Percentiles rank a stretch among this genome's conserved stretches.
Conservation (phyloP, 805 yeast genomes). For the Priceomyces haplophilus region DNA sequence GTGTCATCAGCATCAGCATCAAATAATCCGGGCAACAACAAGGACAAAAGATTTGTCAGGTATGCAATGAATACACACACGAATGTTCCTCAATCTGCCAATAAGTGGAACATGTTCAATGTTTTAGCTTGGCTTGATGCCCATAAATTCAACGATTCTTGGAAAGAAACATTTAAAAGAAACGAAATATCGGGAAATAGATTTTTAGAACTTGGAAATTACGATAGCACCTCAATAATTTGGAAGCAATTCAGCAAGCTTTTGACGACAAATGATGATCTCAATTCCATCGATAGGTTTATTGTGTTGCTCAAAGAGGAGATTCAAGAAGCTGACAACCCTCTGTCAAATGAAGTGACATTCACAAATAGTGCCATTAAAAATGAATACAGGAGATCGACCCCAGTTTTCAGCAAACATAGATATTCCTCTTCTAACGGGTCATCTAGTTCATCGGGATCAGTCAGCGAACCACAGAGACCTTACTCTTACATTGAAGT, state of each 20-base stretch:
- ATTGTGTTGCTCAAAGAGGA: constrained; percentile 19
- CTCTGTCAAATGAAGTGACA: background rate
- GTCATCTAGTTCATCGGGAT: constrained; percentile 11
- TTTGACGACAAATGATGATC: constrained; percentile 40
- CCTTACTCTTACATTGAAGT: constrained; percentile 41
- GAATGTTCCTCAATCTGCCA: constrained; percentile 36
- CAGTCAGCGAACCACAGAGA: constrained; percentile 22
- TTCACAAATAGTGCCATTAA: constrained; percentile 11
- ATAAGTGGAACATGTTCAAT: constrained; percentile 69
- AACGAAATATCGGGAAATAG: constrained; percentile 58
- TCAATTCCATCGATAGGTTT: constrained; percentile 53
- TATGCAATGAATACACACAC: constrained; percentile 38
- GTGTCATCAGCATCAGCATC: constrained; percentile 28
- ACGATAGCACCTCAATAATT: constrained; percentile 46
- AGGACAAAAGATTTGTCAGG: constrained; percentile 39
- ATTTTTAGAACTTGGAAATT: constrained; percentile 66
- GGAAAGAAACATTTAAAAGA: constrained; percentile 64
- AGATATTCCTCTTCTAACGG: constrained; percentile 18
- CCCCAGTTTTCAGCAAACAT: constrained; percentile 27
- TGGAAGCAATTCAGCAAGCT: constrained; percentile 44
- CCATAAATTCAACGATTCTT: constrained; percentile 67
- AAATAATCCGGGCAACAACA: constrained; percentile 7
- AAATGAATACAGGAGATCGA: constrained; percentile 31
- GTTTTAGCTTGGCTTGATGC: constrained; percentile 65
- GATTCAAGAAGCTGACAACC: background rate